phyloP scores from a whole-genome alignment of 148 eudicot genomes.

The Pharnaceum exiguum region DNA sequence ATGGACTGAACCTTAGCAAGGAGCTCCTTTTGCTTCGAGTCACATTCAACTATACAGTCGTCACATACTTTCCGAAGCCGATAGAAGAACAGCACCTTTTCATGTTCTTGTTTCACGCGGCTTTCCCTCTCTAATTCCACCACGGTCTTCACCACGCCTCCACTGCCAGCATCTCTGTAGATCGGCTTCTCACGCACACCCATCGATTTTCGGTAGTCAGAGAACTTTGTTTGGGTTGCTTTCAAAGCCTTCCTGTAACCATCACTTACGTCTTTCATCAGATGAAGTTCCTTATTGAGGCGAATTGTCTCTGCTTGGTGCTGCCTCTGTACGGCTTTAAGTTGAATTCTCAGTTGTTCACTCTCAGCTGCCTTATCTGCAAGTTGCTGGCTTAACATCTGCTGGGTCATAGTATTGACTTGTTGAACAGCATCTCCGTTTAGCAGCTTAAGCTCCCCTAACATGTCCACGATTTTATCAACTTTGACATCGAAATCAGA shows the following conservation, averaged over 20 bases:
- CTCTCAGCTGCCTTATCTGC: slow-evolving; percentile 38
- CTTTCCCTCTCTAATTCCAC: slow-evolving; percentile 60
- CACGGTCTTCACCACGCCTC: slow-evolving; percentile 67
- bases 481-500: slow-evolving; percentile 36
- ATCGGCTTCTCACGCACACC: slow-evolving; percentile 58
- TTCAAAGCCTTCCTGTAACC: slow-evolving; percentile 76
- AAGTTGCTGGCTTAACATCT: slow-evolving; percentile 29
- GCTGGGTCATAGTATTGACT: slow-evolving; percentile 33
- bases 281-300: slow-evolving; percentile 60
- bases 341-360: slow-evolving; percentile 36
- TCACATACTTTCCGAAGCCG: slow-evolving; percentile 20
- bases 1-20: slow-evolving; percentile 18
- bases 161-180: slow-evolving; percentile 83
- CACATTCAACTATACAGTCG: slow-evolving; percentile 20
- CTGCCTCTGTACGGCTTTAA: slow-evolving; percentile 45
- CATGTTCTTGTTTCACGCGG: slow-evolving; percentile 52
- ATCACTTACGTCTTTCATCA: slow-evolving; percentile 58
- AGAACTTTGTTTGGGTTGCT: slow-evolving; percentile 44
- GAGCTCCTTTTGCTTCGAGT: slow-evolving; percentile 20
- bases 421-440: slow-evolving; percentile 28
- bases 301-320: slow-evolving; percentile 42
- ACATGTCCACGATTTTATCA: slow-evolving; percentile 40
- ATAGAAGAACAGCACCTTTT: slow-evolving; percentile 28
- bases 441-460: slow-evolving; percentile 38
- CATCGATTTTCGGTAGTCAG: slow-evolving; percentile 47